Evolutionary conservation across 352 stramenopile genomes (phyloP), one percentile per base, ranked within the genome.

Genomic region (Peronospora destructor): DNA sequence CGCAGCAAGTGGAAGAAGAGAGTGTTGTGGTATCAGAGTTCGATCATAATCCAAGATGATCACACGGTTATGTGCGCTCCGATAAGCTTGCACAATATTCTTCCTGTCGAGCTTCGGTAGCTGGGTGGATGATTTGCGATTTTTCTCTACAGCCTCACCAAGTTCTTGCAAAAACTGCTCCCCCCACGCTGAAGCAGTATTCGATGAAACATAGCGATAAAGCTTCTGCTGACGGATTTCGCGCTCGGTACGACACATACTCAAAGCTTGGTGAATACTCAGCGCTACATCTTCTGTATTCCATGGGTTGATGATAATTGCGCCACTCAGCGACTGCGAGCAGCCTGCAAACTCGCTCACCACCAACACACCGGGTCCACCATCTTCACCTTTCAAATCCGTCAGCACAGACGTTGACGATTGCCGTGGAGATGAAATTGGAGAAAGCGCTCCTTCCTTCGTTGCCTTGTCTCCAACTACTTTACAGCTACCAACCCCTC

Each of bases 21-120:
- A 85, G 36, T 86, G 74, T 53, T 92, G 77, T 6, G 76, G 73
- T 11, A 65, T 85, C 29, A 95, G 73, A 30, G 85, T 92, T 7
- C 84, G 77, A 51, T 95, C 85, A 56, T 95, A 95, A 49, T 95
- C 85, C 49, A 90, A 49, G 49, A 95, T 88, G 44, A 95, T 92
- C 19, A 95, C 68, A 1, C 85, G 77, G 48, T 91, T 94, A 42
- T 79, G 62, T 10, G 84, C 56, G 16, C 58, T 71, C 13, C 67
- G 61, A 62, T 95, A 95, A 6, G 78, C 69, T 16, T 69, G 43
- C 10, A 84, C 75, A 21, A 94, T 78, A 9, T 60, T 45, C 16
- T 73, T 69, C 19, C 61, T 55, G 37, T 86, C 73, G 9, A 88
- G 64, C 40, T 85, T 85, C 6, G 77, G 77, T 5, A 88, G 36